Evolutionary conservation across 805 yeast species (phyloP).

Genomic region (Ogataea trehalophila): DNA sequence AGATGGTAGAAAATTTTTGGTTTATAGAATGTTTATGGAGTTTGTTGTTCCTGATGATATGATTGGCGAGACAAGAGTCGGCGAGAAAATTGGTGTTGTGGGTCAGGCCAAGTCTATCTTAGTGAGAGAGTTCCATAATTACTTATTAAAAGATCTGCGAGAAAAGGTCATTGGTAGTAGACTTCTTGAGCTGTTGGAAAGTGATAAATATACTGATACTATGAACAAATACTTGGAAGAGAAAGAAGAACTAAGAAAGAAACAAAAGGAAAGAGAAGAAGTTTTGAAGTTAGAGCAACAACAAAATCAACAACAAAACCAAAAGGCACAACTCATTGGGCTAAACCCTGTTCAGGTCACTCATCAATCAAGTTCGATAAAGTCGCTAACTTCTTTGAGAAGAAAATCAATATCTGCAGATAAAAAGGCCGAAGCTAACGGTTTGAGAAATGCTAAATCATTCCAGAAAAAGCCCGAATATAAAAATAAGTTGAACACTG

Average conservation of each 20-base stretch:
- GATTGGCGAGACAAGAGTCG: conserved; percentile 26
- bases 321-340: conserved; percentile 7
- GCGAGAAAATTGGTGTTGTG: conserved; percentile 32
- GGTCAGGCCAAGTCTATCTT: conserved; percentile 57
- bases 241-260: conserved; percentile 17
- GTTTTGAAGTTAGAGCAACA: conserved; percentile 5
- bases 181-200: conserved; percentile 55
- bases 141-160: conserved; percentile 64
- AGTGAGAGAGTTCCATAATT: conserved; percentile 57
- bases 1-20: conserved; percentile 50
- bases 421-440: conserved; percentile 38
- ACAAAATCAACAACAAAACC: conserved; percentile 3
- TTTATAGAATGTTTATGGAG: conserved; percentile 53
- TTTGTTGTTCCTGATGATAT: conserved; percentile 44
- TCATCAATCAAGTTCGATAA: conserved; percentile 18
- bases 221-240: conserved; percentile 32
- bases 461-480: conserved; percentile 3
- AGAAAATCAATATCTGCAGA: conserved; percentile 47
- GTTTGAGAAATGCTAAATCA: no score
- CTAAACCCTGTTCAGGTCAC: conserved; percentile 15
- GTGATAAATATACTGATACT: conserved; percentile 51
- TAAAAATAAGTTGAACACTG: conserved; percentile 24
- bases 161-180: conserved; percentile 69
- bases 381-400: conserved; percentile 20
- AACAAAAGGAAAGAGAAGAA: conserved; percentile 10